These are phyloP conservation scores for Pelargonium citronellum DNA, from an alignment of 441 rosid species.

Conservation along the genomic window DNA sequence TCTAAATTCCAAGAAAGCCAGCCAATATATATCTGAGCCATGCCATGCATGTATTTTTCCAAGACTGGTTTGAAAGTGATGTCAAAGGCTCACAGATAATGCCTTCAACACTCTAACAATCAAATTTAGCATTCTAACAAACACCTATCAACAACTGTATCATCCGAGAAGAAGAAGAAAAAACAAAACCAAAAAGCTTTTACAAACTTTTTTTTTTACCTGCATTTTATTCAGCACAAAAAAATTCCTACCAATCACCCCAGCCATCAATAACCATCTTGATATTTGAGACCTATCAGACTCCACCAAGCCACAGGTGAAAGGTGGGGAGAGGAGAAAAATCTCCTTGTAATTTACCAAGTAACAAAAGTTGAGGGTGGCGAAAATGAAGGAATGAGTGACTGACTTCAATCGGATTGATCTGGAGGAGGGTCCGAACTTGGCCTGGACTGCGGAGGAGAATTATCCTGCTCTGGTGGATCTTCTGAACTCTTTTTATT, in stretches of 20 bases:
- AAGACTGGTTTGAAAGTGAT: neutral
- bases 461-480: slow-evolving; percentile 25
- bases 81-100: neutral
- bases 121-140: slow-evolving; percentile 7
- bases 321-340: slow-evolving; percentile 29
- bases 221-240: slow-evolving; percentile 47
- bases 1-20: neutral
- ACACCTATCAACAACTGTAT: slow-evolving; percentile 8
- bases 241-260: slow-evolving; percentile 32
- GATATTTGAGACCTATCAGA: slow-evolving; percentile 25
- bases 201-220: slow-evolving; percentile 33
- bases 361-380: slow-evolving; percentile 12
- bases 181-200: slow-evolving; percentile 14
- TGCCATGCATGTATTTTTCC: neutral
- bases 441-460: slow-evolving; percentile 32
- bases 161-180: slow-evolving; percentile 12
- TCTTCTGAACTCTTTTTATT: slow-evolving; percentile 29
- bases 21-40: neutral
- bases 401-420: slow-evolving; percentile 23
- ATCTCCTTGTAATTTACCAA: slow-evolving; percentile 20
- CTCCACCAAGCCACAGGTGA: slow-evolving; percentile 33
- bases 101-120: neutral
- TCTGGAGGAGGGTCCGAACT: slow-evolving; percentile 37
- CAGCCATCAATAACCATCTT: slow-evolving; percentile 15
- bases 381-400: slow-evolving; percentile 16